Conservation (phyloP, 768 basidiomycete genomes). For the Chalciporus chontae region DNA sequence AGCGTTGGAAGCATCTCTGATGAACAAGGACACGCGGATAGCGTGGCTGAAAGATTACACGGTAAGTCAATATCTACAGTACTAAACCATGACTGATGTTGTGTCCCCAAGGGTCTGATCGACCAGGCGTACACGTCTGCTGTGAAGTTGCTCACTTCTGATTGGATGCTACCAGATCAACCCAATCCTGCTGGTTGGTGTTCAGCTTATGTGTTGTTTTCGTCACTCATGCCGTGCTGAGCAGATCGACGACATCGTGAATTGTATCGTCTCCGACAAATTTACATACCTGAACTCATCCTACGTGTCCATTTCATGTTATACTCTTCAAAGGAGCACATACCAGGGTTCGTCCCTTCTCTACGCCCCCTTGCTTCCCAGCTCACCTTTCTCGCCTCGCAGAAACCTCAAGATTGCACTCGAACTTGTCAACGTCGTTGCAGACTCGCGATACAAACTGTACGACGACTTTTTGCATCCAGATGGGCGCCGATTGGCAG, state of each 20-base stretch:
- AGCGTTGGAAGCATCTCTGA: slow-evolving; percentile 50
- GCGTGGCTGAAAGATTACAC: slow-evolving; percentile 66
- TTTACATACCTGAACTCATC: slow-evolving; percentile 87
- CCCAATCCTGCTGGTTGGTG: slow-evolving; percentile 37
- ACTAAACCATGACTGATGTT: not conserved
- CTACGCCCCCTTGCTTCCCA: not conserved
- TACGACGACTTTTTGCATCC: slow-evolving; percentile 78
- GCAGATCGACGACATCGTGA: slow-evolving; percentile 60
- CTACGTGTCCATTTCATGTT: slow-evolving; percentile 78
- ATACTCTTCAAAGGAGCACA: slow-evolving; percentile 54
- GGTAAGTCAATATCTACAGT: slow-evolving; percentile 30
- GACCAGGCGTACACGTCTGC: slow-evolving; percentile 64
- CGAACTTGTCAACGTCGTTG: slow-evolving; percentile 78
- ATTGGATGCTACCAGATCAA: slow-evolving; percentile 67
- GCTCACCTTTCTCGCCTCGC: slow-evolving; percentile 3
- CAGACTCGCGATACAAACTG: slow-evolving; percentile 80
- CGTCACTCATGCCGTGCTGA: slow-evolving; percentile 15
- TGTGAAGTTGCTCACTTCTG: slow-evolving; percentile 66
- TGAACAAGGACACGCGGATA: slow-evolving; percentile 54
- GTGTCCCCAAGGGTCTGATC: slow-evolving; percentile 45
- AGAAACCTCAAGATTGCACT: slow-evolving; percentile 79
- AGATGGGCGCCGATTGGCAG: slow-evolving; percentile 57
- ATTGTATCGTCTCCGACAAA: slow-evolving; percentile 77
- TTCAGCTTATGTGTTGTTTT: not conserved
- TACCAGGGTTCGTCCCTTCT: slow-evolving; percentile 58